phyloP scores from a whole-genome alignment of 1,284 basidiomycete genomes.

The Mycena sp. region DNA sequence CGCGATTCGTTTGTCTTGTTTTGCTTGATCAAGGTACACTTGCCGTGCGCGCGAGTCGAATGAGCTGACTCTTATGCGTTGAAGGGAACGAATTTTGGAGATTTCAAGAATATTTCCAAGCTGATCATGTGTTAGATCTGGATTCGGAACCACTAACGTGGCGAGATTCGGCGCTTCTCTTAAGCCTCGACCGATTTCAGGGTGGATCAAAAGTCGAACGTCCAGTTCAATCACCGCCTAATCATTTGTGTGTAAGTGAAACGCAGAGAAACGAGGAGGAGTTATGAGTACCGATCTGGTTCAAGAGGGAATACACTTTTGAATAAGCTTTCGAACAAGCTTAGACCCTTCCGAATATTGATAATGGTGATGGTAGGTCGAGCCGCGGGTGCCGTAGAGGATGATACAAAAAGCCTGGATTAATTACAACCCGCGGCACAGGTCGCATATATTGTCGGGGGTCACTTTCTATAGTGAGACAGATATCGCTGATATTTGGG shows the following conservation, averaged over 20 bases:
- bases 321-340: background rate
- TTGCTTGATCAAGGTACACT: background rate
- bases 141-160: background rate
- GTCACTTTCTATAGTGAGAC: background rate
- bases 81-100: background rate
- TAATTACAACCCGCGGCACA: conserved; percentile 3
- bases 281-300: background rate
- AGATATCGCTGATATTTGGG: conserved; percentile 23
- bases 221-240: conserved; percentile 5
- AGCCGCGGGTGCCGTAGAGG: background rate
- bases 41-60: background rate
- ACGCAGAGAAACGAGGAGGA: background rate
- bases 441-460: conserved; percentile 15
- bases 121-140: too few relatives aligned
- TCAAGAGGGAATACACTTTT: background rate
- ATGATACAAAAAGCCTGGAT: conserved; percentile 17
- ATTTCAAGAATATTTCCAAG: background rate
- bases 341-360: background rate
- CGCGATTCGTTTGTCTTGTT: too few relatives aligned
- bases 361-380: background rate
- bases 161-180: background rate
- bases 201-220: background rate
- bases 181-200: background rate
- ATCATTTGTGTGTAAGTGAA: background rate
- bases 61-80: background rate